Evolutionary conservation across 495 filamentous ascomycete genomes (phyloP), one percentile per base, ranked within the genome.

Genomic region (Penicillium subrubescens): DNA sequence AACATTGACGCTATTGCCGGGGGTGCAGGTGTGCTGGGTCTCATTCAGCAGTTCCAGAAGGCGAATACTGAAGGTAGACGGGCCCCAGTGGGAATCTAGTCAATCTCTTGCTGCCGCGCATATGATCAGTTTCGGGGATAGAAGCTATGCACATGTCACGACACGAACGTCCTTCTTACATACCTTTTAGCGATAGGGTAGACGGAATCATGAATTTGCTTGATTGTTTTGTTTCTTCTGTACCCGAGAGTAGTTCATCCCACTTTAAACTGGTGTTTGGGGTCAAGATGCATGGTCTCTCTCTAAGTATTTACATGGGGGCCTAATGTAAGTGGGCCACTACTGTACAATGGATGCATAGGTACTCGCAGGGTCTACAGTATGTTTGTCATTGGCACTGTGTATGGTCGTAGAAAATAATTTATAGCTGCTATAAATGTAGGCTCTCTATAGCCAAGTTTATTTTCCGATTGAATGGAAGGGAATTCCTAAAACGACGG

Each of bases 1-100:
- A 82, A 84, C 37, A 72, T 80, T 6, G 82, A 84, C 17, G 82
- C 76, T 11, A 81, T 82, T 23, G 74, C 81, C 17, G 73, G 76
- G 10, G 83, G 79, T 7, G 83, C 84, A 2, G 80, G 80, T 7
- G 95, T 99, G 12, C 80, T 99, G 60, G 90, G 91, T 3, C 77
- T 98, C 75, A 84, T 99, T 51, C 92, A 94, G 71, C 91, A 98
- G 73, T 97, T 97, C 74, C 91, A 93, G 73, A 93, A 89, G 77
- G 91, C 86, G 59, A 91, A 94, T 72, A 86, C 87, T 60, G 89
- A 91, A 54, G 85, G 84, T 14, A 78, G 86, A 51, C 74, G 77
- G 31, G 70, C 73, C 10, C 72, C 75, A 6, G 75, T 79, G 43
- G 78, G 77, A 5, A 77, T 82, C 8, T 80, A 74, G 59, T 21